Percentiles rank a stretch among this genome's conserved stretches.
phyloP scores from a whole-genome alignment of 78 protist species.

The Bodo saltans region DNA sequence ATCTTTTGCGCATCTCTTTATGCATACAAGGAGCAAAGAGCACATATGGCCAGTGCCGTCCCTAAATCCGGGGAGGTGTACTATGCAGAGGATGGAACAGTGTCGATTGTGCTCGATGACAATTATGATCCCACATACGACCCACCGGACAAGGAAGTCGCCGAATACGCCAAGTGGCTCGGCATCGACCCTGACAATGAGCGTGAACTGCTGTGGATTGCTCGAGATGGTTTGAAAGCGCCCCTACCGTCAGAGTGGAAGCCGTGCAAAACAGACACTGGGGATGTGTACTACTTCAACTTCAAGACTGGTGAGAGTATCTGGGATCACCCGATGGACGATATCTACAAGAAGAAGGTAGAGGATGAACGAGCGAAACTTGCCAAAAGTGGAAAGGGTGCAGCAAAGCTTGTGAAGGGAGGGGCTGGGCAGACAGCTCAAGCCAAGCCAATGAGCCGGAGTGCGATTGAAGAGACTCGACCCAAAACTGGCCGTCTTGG shows the following conservation, averaged over 20 bases:
- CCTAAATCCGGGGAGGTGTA: constrained; percentile 13
- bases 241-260: constrained; percentile 61
- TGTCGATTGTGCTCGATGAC: constrained; percentile 26
- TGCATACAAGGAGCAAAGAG: too few relatives aligned
- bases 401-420: too few relatives aligned
- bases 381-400: too few relatives aligned
- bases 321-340: constrained; percentile 69
- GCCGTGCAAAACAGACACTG: constrained; percentile 34
- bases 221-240: constrained; percentile 53
- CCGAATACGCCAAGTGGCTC: constrained; percentile 56
- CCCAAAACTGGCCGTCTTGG: too few relatives aligned
- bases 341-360: constrained; percentile 27
- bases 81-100: constrained; percentile 3
- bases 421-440: too few relatives aligned
- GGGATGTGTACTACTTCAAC: constrained; percentile 59
- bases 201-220: constrained; percentile 44
- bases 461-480: too few relatives aligned
- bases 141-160: constrained; percentile 34
- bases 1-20: too few relatives aligned
- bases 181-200: constrained; percentile 46
- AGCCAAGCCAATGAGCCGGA: too few relatives aligned
- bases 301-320: constrained; percentile 51
- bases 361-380: constrained; percentile 6
- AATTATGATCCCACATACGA: background rate
- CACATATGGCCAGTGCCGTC: too few relatives aligned